A percentile compares a stretch with the other conserved stretches of the same genome.
Evolutionary conservation across 805 yeast genomes (phyloP).

Genomic region (Cyberlindnera americana): DNA sequence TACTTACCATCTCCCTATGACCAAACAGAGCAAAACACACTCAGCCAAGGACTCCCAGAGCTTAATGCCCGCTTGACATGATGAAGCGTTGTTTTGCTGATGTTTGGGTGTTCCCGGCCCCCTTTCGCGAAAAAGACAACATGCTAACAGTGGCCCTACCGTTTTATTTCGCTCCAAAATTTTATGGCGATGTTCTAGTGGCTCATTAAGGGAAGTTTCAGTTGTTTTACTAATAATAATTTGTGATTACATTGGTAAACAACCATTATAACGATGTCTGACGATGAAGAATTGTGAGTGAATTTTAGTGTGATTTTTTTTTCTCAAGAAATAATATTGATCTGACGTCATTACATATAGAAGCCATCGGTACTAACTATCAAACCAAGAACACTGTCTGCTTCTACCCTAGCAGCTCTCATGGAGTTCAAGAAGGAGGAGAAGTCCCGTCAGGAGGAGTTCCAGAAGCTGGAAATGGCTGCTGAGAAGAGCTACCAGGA

Average conservation of each 20-base stretch:
- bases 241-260: not conserved
- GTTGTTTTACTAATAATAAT: no score
- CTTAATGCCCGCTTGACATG: no score
- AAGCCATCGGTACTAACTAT: no score
- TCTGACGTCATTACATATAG: not conserved
- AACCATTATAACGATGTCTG: slow-evolving; percentile 9
- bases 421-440: slow-evolving; percentile 64
- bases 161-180: no score
- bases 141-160: no score
- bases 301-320: not conserved
- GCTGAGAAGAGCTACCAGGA: slow-evolving; percentile 41
- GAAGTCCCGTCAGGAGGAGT: slow-evolving; percentile 51
- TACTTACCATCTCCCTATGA: not conserved
- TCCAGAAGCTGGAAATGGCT: slow-evolving; percentile 64
- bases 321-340: not conserved
- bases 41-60: no score
- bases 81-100: not conserved
- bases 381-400: slow-evolving; percentile 33
- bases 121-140: no score
- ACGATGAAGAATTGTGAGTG: slow-evolving; percentile 22
- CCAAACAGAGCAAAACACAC: no score
- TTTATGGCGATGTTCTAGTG: no score
- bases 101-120: no score
- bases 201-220: no score
- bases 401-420: slow-evolving; percentile 49